Percentiles rank a stretch among this genome's conserved stretches.
These are phyloP conservation scores for Austroboletus rostrupii DNA, from an alignment of 1,284 basidiomycete species.

Conservation along the genomic window DNA sequence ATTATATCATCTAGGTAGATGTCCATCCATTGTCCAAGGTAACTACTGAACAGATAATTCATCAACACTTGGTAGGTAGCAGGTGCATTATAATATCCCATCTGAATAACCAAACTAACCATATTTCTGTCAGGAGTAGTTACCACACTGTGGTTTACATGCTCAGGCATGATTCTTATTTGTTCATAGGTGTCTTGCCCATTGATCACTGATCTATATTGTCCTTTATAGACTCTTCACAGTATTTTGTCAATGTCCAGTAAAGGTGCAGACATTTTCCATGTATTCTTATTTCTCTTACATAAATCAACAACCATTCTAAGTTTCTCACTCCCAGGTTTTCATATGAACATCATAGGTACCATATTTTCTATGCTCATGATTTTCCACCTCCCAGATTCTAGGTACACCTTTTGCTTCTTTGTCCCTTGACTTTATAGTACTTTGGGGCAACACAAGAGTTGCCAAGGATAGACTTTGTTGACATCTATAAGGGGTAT, in stretches of 20 bases:
- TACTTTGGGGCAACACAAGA: constrained; percentile 28
- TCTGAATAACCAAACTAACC: constrained; percentile 32
- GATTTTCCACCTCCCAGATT: constrained; percentile 29
- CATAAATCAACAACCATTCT: constrained; percentile 18
- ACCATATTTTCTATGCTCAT: constrained; percentile 26
- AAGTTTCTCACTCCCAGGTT: constrained; percentile 18
- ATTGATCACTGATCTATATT: constrained; percentile 31
- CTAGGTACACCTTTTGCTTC: constrained; percentile 27
- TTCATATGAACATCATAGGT: constrained; percentile 35
- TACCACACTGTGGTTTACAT: constrained; percentile 24
- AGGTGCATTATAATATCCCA: constrained; percentile 29
- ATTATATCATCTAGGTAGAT: constrained; percentile 34
- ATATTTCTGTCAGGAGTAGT: constrained; percentile 34
- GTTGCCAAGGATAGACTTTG: constrained; percentile 28
- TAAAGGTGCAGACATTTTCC: constrained; percentile 32
- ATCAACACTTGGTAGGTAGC: too few relatives aligned
- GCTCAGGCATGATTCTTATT: constrained; percentile 29
- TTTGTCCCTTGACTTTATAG: constrained; percentile 26
- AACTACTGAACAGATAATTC: too few relatives aligned
- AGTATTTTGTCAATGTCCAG: constrained; percentile 32
- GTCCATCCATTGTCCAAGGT: constrained; percentile 19
- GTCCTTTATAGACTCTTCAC: constrained; percentile 5
- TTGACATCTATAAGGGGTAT: constrained; percentile 29
- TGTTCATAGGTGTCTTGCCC: constrained; percentile 36
- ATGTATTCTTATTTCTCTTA: constrained; percentile 34